Percentiles rank a stretch among this genome's conserved stretches.
phyloP scores from a whole-genome alignment of 2,329 filamentous ascomycete species.

The Ceratocystis papillata region DNA sequence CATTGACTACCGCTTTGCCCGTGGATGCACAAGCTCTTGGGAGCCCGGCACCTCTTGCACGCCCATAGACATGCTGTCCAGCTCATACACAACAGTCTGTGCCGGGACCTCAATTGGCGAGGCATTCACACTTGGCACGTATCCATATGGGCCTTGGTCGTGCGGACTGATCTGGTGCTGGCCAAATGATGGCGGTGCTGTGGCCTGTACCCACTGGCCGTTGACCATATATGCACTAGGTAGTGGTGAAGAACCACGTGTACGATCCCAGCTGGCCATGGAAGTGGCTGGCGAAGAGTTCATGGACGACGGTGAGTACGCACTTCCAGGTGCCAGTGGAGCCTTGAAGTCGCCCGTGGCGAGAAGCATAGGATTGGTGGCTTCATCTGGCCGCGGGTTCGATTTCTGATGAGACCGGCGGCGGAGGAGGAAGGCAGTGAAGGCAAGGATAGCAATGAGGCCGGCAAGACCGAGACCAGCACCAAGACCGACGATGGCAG shows the following conservation, averaged over 20 bases:
- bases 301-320: constrained; percentile 2
- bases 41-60: constrained; percentile 21
- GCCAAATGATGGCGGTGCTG: constrained; percentile 1
- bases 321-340: background rate
- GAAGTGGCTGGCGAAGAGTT: constrained; percentile 14
- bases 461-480: constrained; percentile 32
- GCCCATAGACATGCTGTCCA: constrained; percentile 18
- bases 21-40: constrained; percentile 21
- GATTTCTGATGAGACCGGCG: constrained; percentile 25
- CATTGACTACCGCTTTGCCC: constrained; percentile 10
- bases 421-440: constrained; percentile 29
- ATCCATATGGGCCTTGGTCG: constrained; percentile 5
- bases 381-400: background rate
- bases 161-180: background rate
- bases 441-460: constrained; percentile 26
- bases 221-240: constrained; percentile 17
- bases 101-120: constrained; percentile 16
- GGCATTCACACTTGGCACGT: constrained; percentile 12
- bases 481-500: constrained; percentile 35
- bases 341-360: constrained; percentile 12
- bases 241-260: constrained; percentile 12
- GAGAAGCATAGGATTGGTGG: constrained; percentile 16
- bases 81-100: constrained; percentile 20
- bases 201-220: constrained; percentile 19
- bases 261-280: constrained; percentile 19